Evolutionary conservation across 495 filamentous ascomycete species (phyloP).

Genomic region (Xylaria palmicola): DNA sequence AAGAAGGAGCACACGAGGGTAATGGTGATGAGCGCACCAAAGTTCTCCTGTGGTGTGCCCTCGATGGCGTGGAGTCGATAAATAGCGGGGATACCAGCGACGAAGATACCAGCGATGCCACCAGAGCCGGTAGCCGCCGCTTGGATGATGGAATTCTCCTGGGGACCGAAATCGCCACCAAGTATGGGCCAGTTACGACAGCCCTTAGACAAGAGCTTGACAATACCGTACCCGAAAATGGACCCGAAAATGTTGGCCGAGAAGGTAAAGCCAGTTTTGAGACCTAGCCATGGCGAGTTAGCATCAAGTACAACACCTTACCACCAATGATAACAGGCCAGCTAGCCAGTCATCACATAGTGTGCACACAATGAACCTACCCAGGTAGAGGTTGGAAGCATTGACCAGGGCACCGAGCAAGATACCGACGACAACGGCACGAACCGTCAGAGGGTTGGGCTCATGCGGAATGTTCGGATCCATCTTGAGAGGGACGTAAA

Average conservation of each 20-base stretch:
- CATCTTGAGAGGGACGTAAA: conserved; percentile 48
- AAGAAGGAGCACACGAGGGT: conserved; percentile 65
- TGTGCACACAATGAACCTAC: conserved; percentile 29
- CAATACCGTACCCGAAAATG: conserved; percentile 65
- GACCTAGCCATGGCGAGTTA: conserved; percentile 40
- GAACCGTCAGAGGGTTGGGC: conserved; percentile 53
- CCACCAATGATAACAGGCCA: neutral
- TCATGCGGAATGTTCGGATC: conserved; percentile 44
- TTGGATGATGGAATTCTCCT: conserved; percentile 67
- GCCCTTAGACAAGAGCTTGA: conserved; percentile 54
- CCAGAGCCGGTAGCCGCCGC: conserved; percentile 63
- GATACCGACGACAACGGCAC: conserved; percentile 57
- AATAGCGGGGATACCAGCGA: conserved; percentile 63
- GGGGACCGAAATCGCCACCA: conserved; percentile 61
- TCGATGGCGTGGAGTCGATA: conserved; percentile 56
- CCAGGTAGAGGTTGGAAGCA: conserved; percentile 66
- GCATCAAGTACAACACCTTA: conserved; percentile 3
- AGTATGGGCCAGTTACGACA: conserved; percentile 55
- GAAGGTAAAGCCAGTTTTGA: conserved; percentile 68
- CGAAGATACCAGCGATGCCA: conserved; percentile 62
- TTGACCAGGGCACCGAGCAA: conserved; percentile 60
- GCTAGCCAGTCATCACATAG: neutral
- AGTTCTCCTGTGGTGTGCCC: conserved; percentile 52
- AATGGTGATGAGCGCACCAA: conserved; percentile 58
- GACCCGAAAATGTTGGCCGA: conserved; percentile 58